phyloP scores from a whole-genome alignment of 495 filamentous ascomycete species.

The Glonium stellatum region DNA sequence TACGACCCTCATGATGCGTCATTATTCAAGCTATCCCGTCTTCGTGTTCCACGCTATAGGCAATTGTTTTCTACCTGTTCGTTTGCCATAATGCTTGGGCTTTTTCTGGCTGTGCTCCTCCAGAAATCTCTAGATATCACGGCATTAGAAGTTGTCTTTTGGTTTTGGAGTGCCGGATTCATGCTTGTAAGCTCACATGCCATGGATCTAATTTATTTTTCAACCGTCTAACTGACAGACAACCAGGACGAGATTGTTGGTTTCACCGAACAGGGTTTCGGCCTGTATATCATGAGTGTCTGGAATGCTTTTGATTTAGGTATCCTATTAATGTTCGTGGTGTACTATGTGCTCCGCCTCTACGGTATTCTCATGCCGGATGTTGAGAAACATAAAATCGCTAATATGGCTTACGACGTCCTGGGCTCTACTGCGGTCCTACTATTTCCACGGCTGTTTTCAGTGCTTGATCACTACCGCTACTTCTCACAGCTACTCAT shows the following conservation, averaged over 20 bases:
- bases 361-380: conserved; percentile 77
- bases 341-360: conserved; percentile 80
- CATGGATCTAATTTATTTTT: background rate
- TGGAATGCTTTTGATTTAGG: conserved; percentile 94
- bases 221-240: background rate
- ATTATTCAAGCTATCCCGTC: conserved; percentile 77
- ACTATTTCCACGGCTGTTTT: conserved; percentile 83
- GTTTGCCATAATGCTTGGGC: conserved; percentile 68
- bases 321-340: conserved; percentile 75
- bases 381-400: conserved; percentile 53
- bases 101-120: conserved; percentile 70
- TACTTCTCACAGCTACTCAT: conserved; percentile 94
- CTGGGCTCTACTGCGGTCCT: conserved; percentile 83
- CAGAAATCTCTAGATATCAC: conserved; percentile 69
- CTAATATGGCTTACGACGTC: conserved; percentile 81
- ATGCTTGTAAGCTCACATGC: conserved; percentile 52
- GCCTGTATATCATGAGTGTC: conserved; percentile 90
- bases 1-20: conserved; percentile 88
- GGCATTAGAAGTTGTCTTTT: conserved; percentile 75
- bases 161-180: conserved; percentile 94
- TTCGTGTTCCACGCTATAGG: conserved; percentile 84
- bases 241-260: conserved; percentile 69
- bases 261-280: conserved; percentile 89
- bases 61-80: conserved; percentile 82
- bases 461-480: conserved; percentile 83